phyloP scores from a whole-genome alignment of 441 rosid species.

The Populus hybrid region DNA sequence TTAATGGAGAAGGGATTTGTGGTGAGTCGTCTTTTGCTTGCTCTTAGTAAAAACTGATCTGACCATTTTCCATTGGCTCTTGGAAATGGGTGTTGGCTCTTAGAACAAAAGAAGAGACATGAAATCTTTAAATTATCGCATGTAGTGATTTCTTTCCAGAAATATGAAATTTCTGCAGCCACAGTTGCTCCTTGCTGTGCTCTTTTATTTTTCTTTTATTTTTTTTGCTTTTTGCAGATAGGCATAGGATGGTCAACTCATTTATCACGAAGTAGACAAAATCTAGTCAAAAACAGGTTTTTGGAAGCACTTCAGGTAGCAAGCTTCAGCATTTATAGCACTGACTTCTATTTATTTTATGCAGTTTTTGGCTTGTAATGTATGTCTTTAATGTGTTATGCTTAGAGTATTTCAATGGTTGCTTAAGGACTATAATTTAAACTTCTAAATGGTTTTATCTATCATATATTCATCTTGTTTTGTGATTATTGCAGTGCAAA shows the following conservation, averaged over 20 bases:
- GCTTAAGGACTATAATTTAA: not conserved
- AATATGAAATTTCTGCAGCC: not conserved
- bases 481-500: not conserved
- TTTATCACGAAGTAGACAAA: constrained; percentile 1
- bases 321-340: not conserved
- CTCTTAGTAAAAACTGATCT: not conserved
- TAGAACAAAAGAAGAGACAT: not conserved
- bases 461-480: not conserved
- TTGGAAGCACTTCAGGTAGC: not conserved
- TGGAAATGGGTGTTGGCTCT: not conserved
- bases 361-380: not conserved
- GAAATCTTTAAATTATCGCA: not conserved
- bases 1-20: not conserved
- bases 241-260: constrained; percentile 14
- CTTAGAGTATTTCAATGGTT: not conserved
- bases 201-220: not conserved
- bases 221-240: constrained; percentile 3
- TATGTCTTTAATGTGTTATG: not conserved
- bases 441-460: not conserved
- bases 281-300: not conserved
- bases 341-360: not conserved
- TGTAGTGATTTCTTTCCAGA: not conserved
- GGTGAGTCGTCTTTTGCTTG: not conserved
- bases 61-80: not conserved
- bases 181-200: not conserved